Evolutionary conservation across 768 basidiomycete genomes (phyloP).

Genomic region (Hypholoma fasciculare): DNA sequence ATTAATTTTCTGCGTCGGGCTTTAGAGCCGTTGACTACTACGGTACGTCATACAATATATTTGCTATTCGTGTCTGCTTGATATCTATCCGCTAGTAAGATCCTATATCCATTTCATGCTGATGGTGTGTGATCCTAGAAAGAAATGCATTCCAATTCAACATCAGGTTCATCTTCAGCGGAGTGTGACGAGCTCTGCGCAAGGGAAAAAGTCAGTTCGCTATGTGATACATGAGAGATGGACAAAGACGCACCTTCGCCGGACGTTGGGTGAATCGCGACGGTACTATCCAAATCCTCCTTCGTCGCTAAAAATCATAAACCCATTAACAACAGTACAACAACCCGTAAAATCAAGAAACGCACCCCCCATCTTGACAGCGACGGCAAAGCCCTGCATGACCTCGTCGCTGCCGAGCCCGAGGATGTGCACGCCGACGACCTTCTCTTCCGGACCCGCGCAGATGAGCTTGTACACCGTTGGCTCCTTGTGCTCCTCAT

Average conservation of each 20-base stretch:
- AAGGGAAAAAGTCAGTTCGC: slow-evolving; percentile 17
- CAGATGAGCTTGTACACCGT: slow-evolving; percentile 91
- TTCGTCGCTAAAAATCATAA: slow-evolving; percentile 54
- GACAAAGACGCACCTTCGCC: slow-evolving; percentile 60
- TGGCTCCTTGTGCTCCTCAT: slow-evolving; percentile 91
- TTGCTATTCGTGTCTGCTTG: too few species aligned
- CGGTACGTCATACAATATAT: too few species aligned
- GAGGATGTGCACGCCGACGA: slow-evolving; percentile 95
- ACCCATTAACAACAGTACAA: too few species aligned
- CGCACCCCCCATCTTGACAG: slow-evolving; percentile 89
- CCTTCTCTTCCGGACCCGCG: slow-evolving; percentile 86
- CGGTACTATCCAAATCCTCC: slow-evolving; percentile 81
- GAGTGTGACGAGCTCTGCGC: slow-evolving; percentile 35
- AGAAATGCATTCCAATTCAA: too few species aligned
- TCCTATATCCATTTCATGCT: neutral
- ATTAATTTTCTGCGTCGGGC: too few species aligned
- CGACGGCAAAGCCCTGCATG: slow-evolving; percentile 96
- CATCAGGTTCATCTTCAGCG: slow-evolving; percentile 10
- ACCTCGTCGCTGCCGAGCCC: slow-evolving; percentile 93
- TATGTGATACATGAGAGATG: neutral
- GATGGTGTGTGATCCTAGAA: too few species aligned
- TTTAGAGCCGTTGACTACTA: too few species aligned
- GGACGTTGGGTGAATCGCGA: slow-evolving; percentile 91
- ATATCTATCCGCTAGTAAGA: too few species aligned
- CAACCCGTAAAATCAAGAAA: neutral